phyloP scores from a whole-genome alignment of 2,329 filamentous ascomycete genomes.

The Ceratocystis ficicola region DNA sequence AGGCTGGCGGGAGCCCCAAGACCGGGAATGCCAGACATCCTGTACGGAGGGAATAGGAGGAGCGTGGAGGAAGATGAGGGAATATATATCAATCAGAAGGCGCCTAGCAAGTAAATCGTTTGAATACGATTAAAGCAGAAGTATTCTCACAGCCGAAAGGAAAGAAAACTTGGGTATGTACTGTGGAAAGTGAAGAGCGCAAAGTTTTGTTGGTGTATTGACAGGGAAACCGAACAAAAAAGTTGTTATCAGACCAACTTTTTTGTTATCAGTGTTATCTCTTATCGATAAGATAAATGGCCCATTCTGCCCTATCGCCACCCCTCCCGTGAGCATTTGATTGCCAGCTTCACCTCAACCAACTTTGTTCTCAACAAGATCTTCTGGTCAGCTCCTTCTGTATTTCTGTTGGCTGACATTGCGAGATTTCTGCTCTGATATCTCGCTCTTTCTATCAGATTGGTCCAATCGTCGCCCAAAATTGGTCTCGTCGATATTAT shows the following conservation, averaged over 20 bases:
- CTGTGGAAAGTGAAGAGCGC: neutral
- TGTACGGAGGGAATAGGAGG: neutral
- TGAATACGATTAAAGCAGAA: neutral
- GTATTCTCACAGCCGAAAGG: neutral
- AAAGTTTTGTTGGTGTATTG: constrained; percentile 9
- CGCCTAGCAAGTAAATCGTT: neutral
- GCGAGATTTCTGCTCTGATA: no score
- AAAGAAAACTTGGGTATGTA: neutral
- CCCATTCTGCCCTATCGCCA: neutral
- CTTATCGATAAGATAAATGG: constrained; percentile 15
- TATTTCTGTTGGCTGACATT: no score
- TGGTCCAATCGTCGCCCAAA: no score
- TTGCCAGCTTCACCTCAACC: neutral
- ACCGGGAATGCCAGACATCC: constrained; percentile 15
- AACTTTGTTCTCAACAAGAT: neutral
- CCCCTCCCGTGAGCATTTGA: constrained; percentile 2
- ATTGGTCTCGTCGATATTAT: neutral
- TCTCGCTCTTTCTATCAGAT: no score
- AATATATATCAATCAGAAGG: neutral
- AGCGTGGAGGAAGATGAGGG: neutral
- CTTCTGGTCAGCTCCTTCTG: neutral
- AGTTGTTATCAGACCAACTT: constrained; percentile 11
- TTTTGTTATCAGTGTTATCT: constrained; percentile 8
- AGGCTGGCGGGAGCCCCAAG: constrained; percentile 10
- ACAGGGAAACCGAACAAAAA: constrained; percentile 20